phyloP scores from a whole-genome alignment of 805 yeast species.

The Scheffersomyces lignosus region DNA sequence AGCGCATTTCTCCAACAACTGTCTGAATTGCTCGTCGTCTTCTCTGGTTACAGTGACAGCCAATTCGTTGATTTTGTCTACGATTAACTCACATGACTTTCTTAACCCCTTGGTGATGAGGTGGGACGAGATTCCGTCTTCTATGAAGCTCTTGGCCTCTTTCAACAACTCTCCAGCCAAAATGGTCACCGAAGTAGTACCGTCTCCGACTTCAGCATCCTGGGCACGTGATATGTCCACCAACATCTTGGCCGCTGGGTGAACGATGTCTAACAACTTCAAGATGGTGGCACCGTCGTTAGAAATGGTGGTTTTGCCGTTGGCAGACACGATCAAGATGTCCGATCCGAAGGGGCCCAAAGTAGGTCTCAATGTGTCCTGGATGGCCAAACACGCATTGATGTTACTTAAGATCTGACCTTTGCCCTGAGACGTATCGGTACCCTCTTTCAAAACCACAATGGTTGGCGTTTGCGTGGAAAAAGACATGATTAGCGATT shows the following conservation, averaged over 20 bases:
- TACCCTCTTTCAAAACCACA: constrained; percentile 96
- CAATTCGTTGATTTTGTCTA: constrained; percentile 68
- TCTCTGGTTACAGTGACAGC: constrained; percentile 66
- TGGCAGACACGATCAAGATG: constrained; percentile 79
- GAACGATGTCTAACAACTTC: constrained; percentile 89
- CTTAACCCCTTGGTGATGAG: constrained; percentile 85
- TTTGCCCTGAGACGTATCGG: constrained; percentile 94
- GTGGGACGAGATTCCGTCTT: constrained; percentile 94
- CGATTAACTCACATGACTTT: constrained; percentile 76
- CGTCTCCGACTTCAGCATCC: constrained; percentile 98
- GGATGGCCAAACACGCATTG: constrained; percentile 96
- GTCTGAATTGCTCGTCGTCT: constrained; percentile 58
- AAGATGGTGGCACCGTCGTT: constrained; percentile 98
- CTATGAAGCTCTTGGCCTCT: constrained; percentile 87
- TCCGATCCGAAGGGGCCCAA: constrained; percentile 98
- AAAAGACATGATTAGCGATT: constrained; percentile 60
- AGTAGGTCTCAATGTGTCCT: constrained; percentile 92
- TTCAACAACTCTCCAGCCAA: constrained; percentile 92
- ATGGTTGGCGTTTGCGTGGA: constrained; percentile 97
- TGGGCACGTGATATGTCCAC: constrained; percentile 95
- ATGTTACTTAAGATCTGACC: constrained; percentile 95
- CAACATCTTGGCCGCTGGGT: constrained; percentile 95
- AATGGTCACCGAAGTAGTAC: constrained; percentile 94
- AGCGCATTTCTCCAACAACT: constrained; percentile 86
- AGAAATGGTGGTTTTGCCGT: constrained; percentile 90